A percentile compares a stretch with the other conserved stretches of the same genome.
Conservation (phyloP, 148 eudicot species). For the Amaranthus cruentus region DNA sequence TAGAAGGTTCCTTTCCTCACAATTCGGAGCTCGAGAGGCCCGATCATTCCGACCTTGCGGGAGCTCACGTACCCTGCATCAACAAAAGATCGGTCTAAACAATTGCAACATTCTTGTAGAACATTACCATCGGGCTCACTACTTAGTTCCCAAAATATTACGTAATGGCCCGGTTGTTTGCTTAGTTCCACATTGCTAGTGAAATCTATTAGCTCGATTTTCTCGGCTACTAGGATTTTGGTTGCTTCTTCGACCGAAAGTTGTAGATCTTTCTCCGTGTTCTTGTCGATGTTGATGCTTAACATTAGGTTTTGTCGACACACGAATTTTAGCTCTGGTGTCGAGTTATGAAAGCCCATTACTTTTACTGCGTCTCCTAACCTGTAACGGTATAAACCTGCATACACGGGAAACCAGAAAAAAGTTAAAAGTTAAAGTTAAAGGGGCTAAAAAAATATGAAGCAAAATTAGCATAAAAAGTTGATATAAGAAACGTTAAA, state of each 20-base stretch:
- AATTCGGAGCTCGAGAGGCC: slow-evolving; percentile 66
- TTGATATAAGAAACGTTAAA: too few species aligned
- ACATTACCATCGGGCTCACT: slow-evolving; percentile 54
- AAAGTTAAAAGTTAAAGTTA: too few species aligned
- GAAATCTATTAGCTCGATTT: slow-evolving; percentile 69
- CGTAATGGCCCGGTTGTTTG: slow-evolving; percentile 67
- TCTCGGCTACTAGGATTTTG: slow-evolving; percentile 44
- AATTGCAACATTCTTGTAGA: slow-evolving; percentile 54
- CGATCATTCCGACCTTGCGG: slow-evolving; percentile 60
- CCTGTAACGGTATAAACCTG: slow-evolving; percentile 85
- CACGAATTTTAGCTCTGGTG: slow-evolving; percentile 76
- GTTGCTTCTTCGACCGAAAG: slow-evolving; percentile 64
- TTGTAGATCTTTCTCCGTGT: slow-evolving; percentile 86
- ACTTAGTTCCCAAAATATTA: slow-evolving; percentile 78
- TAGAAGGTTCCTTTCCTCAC: slow-evolving; percentile 69
- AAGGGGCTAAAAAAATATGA: too few species aligned
- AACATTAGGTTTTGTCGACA: slow-evolving; percentile 81
- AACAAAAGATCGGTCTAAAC: slow-evolving; percentile 60
- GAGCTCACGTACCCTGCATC: slow-evolving; percentile 80
- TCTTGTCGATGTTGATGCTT: slow-evolving; percentile 87
- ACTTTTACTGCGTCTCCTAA: slow-evolving; percentile 81
- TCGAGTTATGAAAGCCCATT: slow-evolving; percentile 72
- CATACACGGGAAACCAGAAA: neutral
- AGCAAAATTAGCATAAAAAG: too few species aligned
- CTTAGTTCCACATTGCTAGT: slow-evolving; percentile 58